Conservation (phyloP, 202 grass and related monocot genomes). For the Bolboschoenoplectus hybrid region DNA sequence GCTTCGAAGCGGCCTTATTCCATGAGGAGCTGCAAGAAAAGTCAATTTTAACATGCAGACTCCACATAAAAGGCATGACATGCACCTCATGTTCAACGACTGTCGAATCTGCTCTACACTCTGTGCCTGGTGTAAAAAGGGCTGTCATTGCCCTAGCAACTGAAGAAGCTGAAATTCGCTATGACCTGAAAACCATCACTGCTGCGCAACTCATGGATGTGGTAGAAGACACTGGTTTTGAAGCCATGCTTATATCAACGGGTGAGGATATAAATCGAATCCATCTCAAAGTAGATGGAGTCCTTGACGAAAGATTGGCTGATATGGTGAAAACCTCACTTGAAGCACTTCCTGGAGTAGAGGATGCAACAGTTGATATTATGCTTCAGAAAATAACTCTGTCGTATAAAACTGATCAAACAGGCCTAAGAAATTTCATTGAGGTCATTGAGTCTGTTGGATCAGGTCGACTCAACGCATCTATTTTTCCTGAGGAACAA, state of each 20-base stretch:
- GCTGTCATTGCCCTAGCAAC: conserved; percentile 79
- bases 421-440: conserved; percentile 81
- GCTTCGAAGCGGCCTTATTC: conserved; percentile 70
- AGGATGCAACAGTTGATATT: conserved; percentile 55
- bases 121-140: conserved; percentile 71
- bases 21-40: conserved; percentile 71
- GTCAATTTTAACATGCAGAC: conserved; percentile 64
- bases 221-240: conserved; percentile 76
- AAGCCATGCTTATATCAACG: conserved; percentile 65
- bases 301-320: conserved; percentile 44
- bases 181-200: conserved; percentile 60
- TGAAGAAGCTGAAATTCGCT: conserved; percentile 85
- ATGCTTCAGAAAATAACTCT: conserved; percentile 69
- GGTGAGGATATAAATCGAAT: conserved; percentile 83
- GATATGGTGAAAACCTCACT: conserved; percentile 71
- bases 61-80: conserved; percentile 86
- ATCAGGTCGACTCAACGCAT: conserved; percentile 55
- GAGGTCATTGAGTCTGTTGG: conserved; percentile 71
- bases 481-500: conserved; percentile 73
- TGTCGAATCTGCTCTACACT: conserved; percentile 68
- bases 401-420: conserved; percentile 83
- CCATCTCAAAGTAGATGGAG: conserved; percentile 73
- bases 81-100: conserved; percentile 66
- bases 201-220: conserved; percentile 54
- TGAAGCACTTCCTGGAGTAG: conserved; percentile 76